A percentile compares a stretch with the other conserved stretches of the same genome.
Evolutionary conservation across 495 filamentous ascomycete species (phyloP).

Genomic region (Rhypophila decipiens): DNA sequence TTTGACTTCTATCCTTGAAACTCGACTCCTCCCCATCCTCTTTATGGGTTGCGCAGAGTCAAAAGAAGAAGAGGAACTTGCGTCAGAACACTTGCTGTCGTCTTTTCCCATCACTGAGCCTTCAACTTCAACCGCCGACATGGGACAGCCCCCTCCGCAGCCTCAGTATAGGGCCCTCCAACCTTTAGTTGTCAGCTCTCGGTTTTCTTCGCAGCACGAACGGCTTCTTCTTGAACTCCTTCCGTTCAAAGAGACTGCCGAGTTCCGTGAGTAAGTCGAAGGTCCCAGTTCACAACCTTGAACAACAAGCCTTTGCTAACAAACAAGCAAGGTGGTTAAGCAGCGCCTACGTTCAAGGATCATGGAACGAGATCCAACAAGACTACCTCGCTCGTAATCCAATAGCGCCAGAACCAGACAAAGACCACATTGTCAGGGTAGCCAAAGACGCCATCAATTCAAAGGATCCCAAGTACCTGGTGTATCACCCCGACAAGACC

Average conservation of each 20-base stretch:
- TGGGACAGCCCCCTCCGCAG: constrained; percentile 13
- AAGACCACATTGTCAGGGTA: constrained; percentile 12
- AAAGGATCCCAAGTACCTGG: constrained; percentile 15
- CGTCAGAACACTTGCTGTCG: constrained; percentile 5
- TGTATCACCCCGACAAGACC: constrained; percentile 23
- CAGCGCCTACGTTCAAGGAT: constrained; percentile 20
- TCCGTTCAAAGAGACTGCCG: constrained; percentile 18
- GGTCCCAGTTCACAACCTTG: too few species aligned
- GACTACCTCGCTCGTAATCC: constrained; percentile 20
- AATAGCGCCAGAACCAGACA: constrained; percentile 20
- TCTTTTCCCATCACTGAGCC: background rate
- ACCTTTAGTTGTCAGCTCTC: background rate
- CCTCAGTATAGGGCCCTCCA: background rate
- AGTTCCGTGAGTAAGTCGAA: constrained; percentile 20
- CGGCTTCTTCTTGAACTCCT: constrained; percentile 28
- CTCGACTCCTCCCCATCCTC: too few species aligned
- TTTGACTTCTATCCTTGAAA: too few species aligned
- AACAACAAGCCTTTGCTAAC: too few species aligned
- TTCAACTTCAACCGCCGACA: background rate
- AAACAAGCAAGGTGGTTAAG: constrained; percentile 20
- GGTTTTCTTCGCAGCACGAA: constrained; percentile 20
- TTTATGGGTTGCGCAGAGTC: constrained; percentile 18
- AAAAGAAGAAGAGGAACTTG: constrained; percentile 3
- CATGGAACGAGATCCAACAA: constrained; percentile 22
- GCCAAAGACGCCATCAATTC: constrained; percentile 21